Base-by-base conservation (phyloP, 129 eudicot species). In the Heracleum sosnowskyi region DNA sequence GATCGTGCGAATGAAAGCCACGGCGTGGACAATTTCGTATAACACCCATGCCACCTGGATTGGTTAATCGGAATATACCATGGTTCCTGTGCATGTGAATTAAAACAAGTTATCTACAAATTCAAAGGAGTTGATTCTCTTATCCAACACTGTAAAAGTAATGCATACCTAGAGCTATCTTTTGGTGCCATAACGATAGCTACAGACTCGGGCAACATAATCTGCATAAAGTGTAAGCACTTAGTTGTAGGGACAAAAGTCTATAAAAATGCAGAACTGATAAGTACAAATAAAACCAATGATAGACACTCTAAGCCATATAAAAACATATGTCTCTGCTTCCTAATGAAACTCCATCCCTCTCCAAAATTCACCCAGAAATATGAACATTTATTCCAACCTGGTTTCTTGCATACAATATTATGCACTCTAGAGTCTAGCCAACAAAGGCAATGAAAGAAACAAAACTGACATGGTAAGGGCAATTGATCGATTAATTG, bases 181-280 rank as follows among this genome's bases (percentile, higher is more conserved):
- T 78, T 84, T 2, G 99, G 99, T 62, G 99, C 99, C 99, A 95
- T 95, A 79, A 95, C 99, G 26, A 95, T 95, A 60, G 99, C 99
- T 74, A 95, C 91, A 69, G 99, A 84, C 81, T 95, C 99, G 1
- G 99, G 97, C 84, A 95, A 76, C 99, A 95, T 95, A 64, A 95
- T 88, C 99, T 95, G 94, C 47, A 79, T 45, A 70, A 77, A 7
- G 31, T 57, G n/a, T 22, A 60, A 36, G 62, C 70, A 66, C 5
- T 37, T 64, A 26, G 37, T 35, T 35, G 28, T n/a, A 28, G n/a
- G 47, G 71, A 37, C 18, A n/a, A 55, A 35, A 29, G 62, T n/a
- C 18, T 26, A 35, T 0, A 28, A 18, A 45, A 75, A 42, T 31
- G 66, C 11, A 16, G 76, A 39, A 47, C 78, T 64, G 15, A 28